Conservation (phyloP, 495 filamentous ascomycete species). For the Aspergillus homomorphus region DNA sequence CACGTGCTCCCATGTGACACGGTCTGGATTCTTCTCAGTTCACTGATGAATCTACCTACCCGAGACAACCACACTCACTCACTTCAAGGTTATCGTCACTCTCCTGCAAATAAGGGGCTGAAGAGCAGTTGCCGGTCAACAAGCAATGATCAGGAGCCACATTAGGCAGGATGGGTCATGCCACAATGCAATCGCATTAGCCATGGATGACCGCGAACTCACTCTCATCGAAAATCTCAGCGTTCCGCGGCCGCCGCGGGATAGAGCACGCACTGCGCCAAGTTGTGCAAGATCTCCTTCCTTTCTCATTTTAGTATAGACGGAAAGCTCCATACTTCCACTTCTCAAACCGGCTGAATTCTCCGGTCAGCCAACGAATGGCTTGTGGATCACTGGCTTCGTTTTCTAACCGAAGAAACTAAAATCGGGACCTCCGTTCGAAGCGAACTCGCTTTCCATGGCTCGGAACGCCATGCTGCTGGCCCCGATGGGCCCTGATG, state of each 20-base stretch:
- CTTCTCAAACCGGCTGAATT: neutral
- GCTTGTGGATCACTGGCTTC: conserved; percentile 2
- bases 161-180: neutral
- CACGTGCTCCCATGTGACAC: neutral
- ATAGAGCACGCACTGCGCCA: neutral
- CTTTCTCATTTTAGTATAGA: neutral
- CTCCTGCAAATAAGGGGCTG: neutral
- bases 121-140: neutral
- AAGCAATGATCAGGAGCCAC: neutral
- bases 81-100: neutral
- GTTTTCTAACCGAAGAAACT: conserved; percentile 20
- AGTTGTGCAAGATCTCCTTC: neutral
- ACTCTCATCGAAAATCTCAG: no score
- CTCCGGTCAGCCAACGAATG: neutral
- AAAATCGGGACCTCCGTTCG: conserved; percentile 14
- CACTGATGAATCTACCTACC: neutral
- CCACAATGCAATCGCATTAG: no score
- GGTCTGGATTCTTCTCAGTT: neutral
- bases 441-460: conserved; percentile 2
- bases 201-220: no score
- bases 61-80: neutral
- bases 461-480: neutral
- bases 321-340: neutral
- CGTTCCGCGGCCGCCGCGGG: no score
- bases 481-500: neutral